phyloP scores from a whole-genome alignment of 176 grass and related monocot species.

The Musa schizocarpa region DNA sequence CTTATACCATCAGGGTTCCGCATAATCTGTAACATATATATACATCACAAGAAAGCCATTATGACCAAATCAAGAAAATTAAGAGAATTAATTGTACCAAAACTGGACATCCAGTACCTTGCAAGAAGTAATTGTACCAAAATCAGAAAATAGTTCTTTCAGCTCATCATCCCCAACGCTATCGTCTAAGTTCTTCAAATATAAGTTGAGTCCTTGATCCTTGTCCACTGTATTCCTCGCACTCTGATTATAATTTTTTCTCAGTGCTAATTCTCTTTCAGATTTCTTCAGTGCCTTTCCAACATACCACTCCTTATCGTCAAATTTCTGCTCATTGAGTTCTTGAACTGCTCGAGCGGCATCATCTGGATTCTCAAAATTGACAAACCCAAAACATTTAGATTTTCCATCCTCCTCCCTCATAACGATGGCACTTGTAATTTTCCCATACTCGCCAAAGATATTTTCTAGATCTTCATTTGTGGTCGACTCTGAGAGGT shows the following conservation, averaged over 20 bases:
- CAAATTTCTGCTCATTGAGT: constrained; percentile 4
- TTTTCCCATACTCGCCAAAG: background rate
- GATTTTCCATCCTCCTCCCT: background rate
- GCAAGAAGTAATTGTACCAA: constrained; percentile 12
- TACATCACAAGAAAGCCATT: background rate
- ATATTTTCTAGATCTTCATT: background rate
- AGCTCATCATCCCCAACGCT: constrained; percentile 45
- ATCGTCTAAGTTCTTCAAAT: constrained; percentile 92
- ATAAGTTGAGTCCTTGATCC: constrained; percentile 72
- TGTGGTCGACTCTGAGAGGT: background rate
- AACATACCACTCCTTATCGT: constrained; percentile 4
- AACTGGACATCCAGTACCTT: constrained; percentile 34
- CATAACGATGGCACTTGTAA: constrained; percentile 4
- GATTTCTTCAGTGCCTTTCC: constrained; percentile 1
- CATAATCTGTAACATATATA: constrained; percentile 49
- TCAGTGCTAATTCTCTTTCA: background rate
- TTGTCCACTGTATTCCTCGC: constrained; percentile 59
- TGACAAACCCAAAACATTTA: background rate
- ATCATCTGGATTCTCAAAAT: background rate
- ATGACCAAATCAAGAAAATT: no score
- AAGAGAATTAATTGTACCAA: no score
- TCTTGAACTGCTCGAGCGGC: constrained; percentile 1
- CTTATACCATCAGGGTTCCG: constrained; percentile 66
- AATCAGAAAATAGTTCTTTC: constrained; percentile 51
- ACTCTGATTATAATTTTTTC: background rate